Percentiles rank a stretch among this genome's conserved stretches.
Evolutionary conservation across 2,329 filamentous ascomycete genomes (phyloP).

Genomic region (Mycosphaerella arachidis): DNA sequence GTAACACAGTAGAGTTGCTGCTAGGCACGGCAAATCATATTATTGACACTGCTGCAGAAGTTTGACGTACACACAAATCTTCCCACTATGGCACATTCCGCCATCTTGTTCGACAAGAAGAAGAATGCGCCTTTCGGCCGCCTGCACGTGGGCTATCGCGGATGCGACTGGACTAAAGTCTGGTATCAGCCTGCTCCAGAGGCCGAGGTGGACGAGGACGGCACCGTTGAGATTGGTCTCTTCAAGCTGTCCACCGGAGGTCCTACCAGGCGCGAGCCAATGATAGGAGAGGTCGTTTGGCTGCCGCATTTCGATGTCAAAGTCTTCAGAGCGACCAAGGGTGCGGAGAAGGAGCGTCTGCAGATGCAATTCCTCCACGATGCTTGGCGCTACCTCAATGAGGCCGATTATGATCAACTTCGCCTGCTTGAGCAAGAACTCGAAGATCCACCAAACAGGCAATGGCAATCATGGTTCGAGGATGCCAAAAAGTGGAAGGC

Average conservation of each 20-base stretch:
- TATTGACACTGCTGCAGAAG: not conserved
- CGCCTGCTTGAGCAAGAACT: conserved; percentile 43
- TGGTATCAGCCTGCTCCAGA: conserved; percentile 2
- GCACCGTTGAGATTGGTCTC: not conserved
- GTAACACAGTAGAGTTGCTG: not conserved
- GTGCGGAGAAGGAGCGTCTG: not conserved
- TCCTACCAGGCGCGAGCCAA: conserved; percentile 9
- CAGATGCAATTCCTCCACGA: conserved; percentile 15
- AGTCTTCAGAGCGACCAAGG: not conserved
- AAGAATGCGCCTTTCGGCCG: not conserved
- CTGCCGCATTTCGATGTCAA: conserved; percentile 7
- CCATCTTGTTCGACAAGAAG: not conserved
- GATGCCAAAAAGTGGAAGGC: conserved; percentile 8
- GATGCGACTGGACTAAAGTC: not conserved
- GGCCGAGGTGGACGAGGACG: conserved; percentile 1
- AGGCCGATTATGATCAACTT: conserved; percentile 47
- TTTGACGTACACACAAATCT: not conserved
- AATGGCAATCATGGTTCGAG: conserved; percentile 9
- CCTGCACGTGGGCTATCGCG: conserved; percentile 3
- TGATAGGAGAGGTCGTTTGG: conserved; percentile 13
- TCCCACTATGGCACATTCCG: not conserved
- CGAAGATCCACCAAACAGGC: conserved; percentile 39
- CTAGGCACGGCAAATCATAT: not conserved
- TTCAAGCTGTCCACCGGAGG: not conserved
- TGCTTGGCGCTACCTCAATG: conserved; percentile 10